These are phyloP conservation scores for Perilla frutescens DNA, from an alignment of 257 asterid genomes.

Conservation along the genomic window DNA sequence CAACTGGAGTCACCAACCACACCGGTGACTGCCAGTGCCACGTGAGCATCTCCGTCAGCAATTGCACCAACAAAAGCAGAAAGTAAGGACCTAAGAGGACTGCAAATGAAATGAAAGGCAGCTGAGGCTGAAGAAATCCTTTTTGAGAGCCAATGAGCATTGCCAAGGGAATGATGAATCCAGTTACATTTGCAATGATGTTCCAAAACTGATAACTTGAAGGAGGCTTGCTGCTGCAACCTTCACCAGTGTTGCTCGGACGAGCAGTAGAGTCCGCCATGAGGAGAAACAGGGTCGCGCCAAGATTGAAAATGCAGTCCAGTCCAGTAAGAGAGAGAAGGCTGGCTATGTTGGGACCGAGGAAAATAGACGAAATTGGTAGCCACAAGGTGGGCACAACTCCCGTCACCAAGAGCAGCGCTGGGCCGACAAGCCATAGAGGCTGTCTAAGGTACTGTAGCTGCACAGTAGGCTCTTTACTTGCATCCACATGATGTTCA, in stretches of 20 bases:
- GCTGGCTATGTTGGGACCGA: conserved; percentile 94
- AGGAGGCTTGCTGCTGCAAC: conserved; percentile 68
- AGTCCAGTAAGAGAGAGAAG: conserved; percentile 91
- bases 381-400: conserved; percentile 93
- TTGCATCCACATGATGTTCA: conserved; percentile 39
- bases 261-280: conserved; percentile 86
- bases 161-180: conserved; percentile 61
- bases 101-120: conserved; percentile 64
- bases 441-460: conserved; percentile 57
- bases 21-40: conserved; percentile 99
- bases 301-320: conserved; percentile 94
- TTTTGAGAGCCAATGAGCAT: conserved; percentile 54
- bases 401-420: conserved; percentile 77
- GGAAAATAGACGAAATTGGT: conserved; percentile 79
- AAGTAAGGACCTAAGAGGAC: conserved; percentile 93
- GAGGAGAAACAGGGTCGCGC: conserved; percentile 88
- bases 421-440: conserved; percentile 85
- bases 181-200: conserved; percentile 64
- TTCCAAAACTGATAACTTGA: conserved; percentile 74
- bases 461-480: conserved; percentile 36
- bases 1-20: conserved; percentile 89
- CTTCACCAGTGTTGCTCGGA: conserved; percentile 33
- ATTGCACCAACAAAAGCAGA: conserved; percentile 76
- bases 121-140: conserved; percentile 67
- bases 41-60: conserved; percentile 83